Evolutionary conservation across 306 rosid species (phyloP).

Genomic region (Corylus avellana): DNA sequence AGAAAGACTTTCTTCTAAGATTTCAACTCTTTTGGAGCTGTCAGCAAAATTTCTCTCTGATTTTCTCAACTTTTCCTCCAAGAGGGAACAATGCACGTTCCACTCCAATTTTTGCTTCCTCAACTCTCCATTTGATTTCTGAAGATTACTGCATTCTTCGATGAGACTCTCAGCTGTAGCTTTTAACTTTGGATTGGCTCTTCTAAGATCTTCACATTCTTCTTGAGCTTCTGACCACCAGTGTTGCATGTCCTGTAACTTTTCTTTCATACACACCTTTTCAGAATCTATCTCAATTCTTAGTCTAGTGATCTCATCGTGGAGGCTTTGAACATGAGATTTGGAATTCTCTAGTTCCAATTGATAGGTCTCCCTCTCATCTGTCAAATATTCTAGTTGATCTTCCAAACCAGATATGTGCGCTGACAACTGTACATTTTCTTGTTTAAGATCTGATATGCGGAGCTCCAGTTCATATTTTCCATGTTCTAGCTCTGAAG

Average conservation of each 20-base stretch:
- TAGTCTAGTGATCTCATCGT: slow-evolving; percentile 40
- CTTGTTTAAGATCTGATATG: slow-evolving; percentile 44
- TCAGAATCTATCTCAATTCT: slow-evolving; percentile 38
- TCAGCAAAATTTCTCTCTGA: slow-evolving; percentile 42
- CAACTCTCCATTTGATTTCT: slow-evolving; percentile 41
- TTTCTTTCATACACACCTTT: slow-evolving; percentile 30
- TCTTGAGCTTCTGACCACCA: slow-evolving; percentile 43
- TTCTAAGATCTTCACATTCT: slow-evolving; percentile 38
- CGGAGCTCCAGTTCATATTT: slow-evolving; percentile 43
- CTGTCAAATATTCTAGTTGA: slow-evolving; percentile 43
- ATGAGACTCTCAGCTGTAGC: slow-evolving; percentile 36
- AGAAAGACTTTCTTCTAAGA: slow-evolving; percentile 43
- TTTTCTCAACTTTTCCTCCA: slow-evolving; percentile 45
- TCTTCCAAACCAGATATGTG: slow-evolving; percentile 51
- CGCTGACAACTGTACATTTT: slow-evolving; percentile 43
- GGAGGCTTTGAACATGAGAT: slow-evolving; percentile 39
- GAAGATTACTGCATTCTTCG: slow-evolving; percentile 37
- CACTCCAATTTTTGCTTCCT: slow-evolving; percentile 45
- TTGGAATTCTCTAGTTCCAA: slow-evolving; percentile 49
- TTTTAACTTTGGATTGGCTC: slow-evolving; percentile 34
- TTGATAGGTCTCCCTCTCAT: slow-evolving; percentile 39
- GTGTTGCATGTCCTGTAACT: slow-evolving; percentile 29
- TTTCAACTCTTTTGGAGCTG: slow-evolving; percentile 43
- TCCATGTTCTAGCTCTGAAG: slow-evolving; percentile 18
- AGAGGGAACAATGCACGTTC: slow-evolving; percentile 40